Evolutionary conservation across 2,329 filamentous ascomycete species (phyloP), one percentile per base, ranked within the genome.

Genomic region (Exophiala bonariae): DNA sequence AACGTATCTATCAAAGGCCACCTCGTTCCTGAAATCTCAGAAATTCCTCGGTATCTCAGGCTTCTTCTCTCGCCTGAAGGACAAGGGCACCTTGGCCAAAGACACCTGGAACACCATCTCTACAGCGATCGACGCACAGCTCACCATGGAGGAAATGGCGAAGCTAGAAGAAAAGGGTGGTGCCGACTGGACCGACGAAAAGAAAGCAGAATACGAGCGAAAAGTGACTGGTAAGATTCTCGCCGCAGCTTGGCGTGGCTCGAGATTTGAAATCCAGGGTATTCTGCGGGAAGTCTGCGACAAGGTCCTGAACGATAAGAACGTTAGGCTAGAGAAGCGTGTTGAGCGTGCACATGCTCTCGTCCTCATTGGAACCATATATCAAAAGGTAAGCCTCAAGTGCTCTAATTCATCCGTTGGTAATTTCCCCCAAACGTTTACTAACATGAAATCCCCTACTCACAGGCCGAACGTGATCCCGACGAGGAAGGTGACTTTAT

Each of bases 131-230:
- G 91, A 96, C 64, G 93, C 93, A 19, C 93, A 99, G 74, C 86
- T 96, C 75, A 96, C 91, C 50, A 96, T 99, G 83, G 92, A 99
- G 74, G 92, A 96, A 69, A 97, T 99, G 93, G 91, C 90, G 44
- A 90, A 92, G 67, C 78, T 92, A 70, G 93, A 99, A 73, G 88
- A 96, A 75, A 85, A 85, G 63, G 93, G 92, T 43, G 93, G 93
- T 40, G 93, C 96, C 46, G 90, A 96, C 52, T 99, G 93, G 93
- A 97, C 93, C 1, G 93, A 99, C 54, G 93, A 97, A 82, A 91
- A 87, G 76, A 90, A 91, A 72, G 85, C 85, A 33, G 93, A 99
- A 73, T 96, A 95, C 63, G 93, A 97, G 77, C 86, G 92, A 64
- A 84, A 86, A 60, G 92, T 97, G 18, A 99, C 93, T 8, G 93